Evolutionary conservation across 768 basidiomycete species (phyloP), one percentile per base, ranked within the genome.

Genomic region (Bullera alba): DNA sequence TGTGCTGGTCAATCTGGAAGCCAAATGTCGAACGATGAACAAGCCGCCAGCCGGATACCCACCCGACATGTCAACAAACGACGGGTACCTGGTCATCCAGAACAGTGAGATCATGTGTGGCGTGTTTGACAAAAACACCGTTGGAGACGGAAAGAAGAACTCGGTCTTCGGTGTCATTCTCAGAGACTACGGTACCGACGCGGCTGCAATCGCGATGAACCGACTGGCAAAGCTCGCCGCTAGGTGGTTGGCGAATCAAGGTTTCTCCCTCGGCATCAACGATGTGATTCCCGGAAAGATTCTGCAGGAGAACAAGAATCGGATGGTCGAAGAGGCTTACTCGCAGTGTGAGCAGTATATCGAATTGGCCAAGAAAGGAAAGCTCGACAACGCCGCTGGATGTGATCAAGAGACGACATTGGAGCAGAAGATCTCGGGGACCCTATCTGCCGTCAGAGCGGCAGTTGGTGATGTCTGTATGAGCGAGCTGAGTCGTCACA

Each of bases 31-130:
- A 72, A 92, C 90, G 57, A 46, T 65, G 26, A 63, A 72, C 29
- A 67, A 69, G 29, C 73, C 75, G 12, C 54, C 51, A 5, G 52
- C 60, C 26, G 63, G 50, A 42, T 53, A 65, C 35, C 79, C 81
- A 15, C 58, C 56, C 21, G 95, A 99, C 61, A 78, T 99, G 71
- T 86, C 87, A 8, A 92, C 93, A 0, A 97, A 99, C 65, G 95
- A 99, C 61, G 93, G 93, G 0, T 97, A 88, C 83, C 80, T 99
- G 23, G 95, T 99, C 38, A 82, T 99, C 48, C 83, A 91, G 56
- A 99, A 97, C 71, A 90, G 87, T 66, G 92, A 99, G 73, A 89
- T 99, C 61, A 99, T 97, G 90, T 96, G 92, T 63, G 95, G 95
- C 37, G 87, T 90, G 15, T 93, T 97, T 84, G 95, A 99, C 76